Base-by-base conservation (phyloP, 1,284 basidiomycete species). In the Cystobasidiaceae sp. region DNA sequence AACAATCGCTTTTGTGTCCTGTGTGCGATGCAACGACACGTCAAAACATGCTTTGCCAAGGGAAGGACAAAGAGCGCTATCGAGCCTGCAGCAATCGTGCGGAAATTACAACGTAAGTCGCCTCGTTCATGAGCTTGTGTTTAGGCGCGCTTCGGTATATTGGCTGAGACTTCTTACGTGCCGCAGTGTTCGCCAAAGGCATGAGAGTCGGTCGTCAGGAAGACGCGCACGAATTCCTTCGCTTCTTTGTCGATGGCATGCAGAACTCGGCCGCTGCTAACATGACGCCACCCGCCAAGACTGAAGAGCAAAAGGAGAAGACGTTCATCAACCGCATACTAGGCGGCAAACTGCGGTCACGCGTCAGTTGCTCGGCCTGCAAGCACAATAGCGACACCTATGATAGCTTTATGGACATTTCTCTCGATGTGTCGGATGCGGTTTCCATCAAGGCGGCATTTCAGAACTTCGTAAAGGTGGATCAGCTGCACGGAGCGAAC, bases 161-260 rank as follows among this genome's bases (percentile, higher is more conserved):
- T 44, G 45, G 32, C 32, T 25, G 2, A 3, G 2, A 15, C 21
- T 19, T 9, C 21, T 17, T 27, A 1, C 2, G 17, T 11, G 8
- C 21, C 17, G 17, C 55, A 94, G 91, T 82, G 11, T 93, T 98
- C 71, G 93, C 93, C 15, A 93, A 92, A 76, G 87, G 91, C 70
- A 86, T 98, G 82, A 85, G 87, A 54, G 83, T 81, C 75, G 91
- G 90, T n/a, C 81, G 92, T 69, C 96, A 99, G 78, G 96, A 99
- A 76, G 96, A 99, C 76, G 87, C 94, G 3, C 96, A 99, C 77
- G 96, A 99, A 77, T 98, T 98, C 74, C 84, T 99, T 57, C 86
- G 96, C 30, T 96, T 97, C 77, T 86, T 89, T 25, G 86, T 97
- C 37, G 96, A 99, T 73, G 88, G 50, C 21, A 69, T 74, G 73